Conservation (phyloP, 345 rosid species). For the Ricinus communis region DNA sequence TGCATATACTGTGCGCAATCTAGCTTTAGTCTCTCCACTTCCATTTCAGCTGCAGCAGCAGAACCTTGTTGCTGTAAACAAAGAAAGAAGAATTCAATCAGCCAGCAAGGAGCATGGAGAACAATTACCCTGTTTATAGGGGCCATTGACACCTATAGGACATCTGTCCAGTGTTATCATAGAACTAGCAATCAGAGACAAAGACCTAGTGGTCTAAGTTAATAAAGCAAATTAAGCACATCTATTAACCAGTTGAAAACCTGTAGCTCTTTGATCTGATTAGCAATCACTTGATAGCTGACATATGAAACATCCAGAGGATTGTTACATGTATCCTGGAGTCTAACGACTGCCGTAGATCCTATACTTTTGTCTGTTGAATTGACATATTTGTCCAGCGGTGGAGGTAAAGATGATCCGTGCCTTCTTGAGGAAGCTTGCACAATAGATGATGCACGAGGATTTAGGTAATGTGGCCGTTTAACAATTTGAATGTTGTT, state of each 20-base stretch:
- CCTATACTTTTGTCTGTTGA: conserved; percentile 40
- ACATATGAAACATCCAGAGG: conserved; percentile 32
- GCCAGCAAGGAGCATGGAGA: neutral
- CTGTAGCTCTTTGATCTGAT: conserved; percentile 72
- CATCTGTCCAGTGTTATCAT: neutral
- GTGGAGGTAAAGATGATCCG: conserved; percentile 49
- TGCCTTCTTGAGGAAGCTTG: conserved; percentile 55
- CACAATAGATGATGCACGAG: conserved; percentile 21
- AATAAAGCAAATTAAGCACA: neutral
- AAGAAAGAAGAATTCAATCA: neutral
- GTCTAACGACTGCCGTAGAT: conserved; percentile 37
- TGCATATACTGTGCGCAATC: conserved; percentile 38
- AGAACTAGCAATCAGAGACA: neutral
- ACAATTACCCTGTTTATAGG: neutral
- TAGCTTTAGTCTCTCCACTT: conserved; percentile 58
- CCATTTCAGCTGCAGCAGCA: conserved; percentile 64
- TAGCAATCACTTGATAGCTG: conserved; percentile 45
- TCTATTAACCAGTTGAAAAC: conserved; percentile 32
- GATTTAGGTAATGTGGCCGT: conserved; percentile 29
- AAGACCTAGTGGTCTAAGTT: neutral
- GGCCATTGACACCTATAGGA: neutral
- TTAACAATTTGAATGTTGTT: conserved; percentile 62
- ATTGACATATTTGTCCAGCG: conserved; percentile 57
- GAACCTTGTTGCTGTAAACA: conserved; percentile 52
- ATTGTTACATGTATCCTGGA: conserved; percentile 30